Percentiles rank a stretch among this genome's conserved stretches.
Conservation (phyloP, 345 rosid species). For the Camelina hispida region DNA sequence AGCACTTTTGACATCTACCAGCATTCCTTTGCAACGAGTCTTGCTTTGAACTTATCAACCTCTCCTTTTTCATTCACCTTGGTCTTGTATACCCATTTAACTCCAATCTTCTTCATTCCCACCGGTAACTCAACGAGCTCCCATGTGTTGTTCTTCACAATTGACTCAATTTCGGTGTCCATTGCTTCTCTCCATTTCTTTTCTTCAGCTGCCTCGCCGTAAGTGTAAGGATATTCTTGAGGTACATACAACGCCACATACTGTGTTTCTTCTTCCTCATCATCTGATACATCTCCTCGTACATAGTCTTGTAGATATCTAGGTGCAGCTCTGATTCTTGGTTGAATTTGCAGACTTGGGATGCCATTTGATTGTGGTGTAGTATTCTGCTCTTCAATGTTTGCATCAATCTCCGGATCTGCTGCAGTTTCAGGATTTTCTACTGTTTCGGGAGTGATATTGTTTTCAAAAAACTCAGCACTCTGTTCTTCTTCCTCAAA, state of each 20-base stretch:
- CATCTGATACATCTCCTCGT: too few species aligned
- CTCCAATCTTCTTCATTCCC: neutral
- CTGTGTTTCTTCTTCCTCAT: neutral
- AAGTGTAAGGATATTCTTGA: neutral
- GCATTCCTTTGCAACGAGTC: neutral
- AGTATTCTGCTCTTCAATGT: too few species aligned
- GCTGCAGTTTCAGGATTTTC: too few species aligned
- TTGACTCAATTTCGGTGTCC: neutral
- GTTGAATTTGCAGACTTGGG: too few species aligned
- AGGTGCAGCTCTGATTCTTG: too few species aligned
- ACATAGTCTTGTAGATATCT: too few species aligned
- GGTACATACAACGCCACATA: neutral
- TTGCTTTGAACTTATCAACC: neutral
- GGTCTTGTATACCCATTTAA: neutral
- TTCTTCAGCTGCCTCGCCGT: neutral
- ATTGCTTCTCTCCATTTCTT: neutral
- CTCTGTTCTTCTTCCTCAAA: too few species aligned
- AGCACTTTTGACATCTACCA: neutral
- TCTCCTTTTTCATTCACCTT: neutral
- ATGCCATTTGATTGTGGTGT: too few species aligned
- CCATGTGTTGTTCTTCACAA: neutral
- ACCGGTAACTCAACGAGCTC: neutral
- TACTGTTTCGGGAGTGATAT: too few species aligned
- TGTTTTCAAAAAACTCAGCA: too few species aligned
- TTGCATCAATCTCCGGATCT: too few species aligned